These are phyloP conservation scores for Platanthera zijinensis DNA, from an alignment of 106 monocot genomes.

Conservation along the genomic window DNA sequence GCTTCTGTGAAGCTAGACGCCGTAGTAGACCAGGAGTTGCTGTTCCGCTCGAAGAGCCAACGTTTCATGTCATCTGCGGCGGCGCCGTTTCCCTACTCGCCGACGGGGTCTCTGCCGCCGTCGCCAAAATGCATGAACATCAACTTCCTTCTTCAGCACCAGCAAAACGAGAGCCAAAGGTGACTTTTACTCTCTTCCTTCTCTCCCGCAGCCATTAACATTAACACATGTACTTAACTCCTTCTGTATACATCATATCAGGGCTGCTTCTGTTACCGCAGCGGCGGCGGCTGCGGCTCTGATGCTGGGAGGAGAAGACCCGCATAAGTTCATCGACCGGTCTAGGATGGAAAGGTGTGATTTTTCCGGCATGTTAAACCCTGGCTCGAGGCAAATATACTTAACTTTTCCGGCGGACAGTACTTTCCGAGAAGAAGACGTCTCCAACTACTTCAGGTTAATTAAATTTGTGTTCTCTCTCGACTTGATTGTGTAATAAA, in stretches of 20 bases:
- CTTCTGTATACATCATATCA: background rate
- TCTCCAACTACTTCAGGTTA: slow-evolving; percentile 95
- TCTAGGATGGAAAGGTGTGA: slow-evolving; percentile 56
- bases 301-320: slow-evolving; percentile 51
- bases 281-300: slow-evolving; percentile 48
- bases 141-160: slow-evolving; percentile 46
- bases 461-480: background rate
- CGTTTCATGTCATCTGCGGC: slow-evolving; percentile 28
- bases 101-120: slow-evolving; percentile 13
- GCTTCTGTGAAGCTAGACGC: slow-evolving; percentile 29
- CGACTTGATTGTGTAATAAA: background rate
- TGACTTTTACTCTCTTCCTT: background rate
- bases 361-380: slow-evolving; percentile 42
- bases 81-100: slow-evolving; percentile 45
- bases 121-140: slow-evolving; percentile 42
- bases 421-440: slow-evolving; percentile 90
- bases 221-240: too few species aligned
- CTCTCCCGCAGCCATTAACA: background rate
- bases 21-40: slow-evolving; percentile 49
- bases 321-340: slow-evolving; percentile 47
- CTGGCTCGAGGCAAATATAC: slow-evolving; percentile 81
- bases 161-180: slow-evolving; percentile 75
- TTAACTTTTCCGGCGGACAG: slow-evolving; percentile 92
- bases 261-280: slow-evolving; percentile 29
- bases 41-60: slow-evolving; percentile 61